These are phyloP conservation scores for Pseudotulostoma volvatum DNA, from an alignment of 495 filamentous ascomycete genomes.

Conservation along the genomic window DNA sequence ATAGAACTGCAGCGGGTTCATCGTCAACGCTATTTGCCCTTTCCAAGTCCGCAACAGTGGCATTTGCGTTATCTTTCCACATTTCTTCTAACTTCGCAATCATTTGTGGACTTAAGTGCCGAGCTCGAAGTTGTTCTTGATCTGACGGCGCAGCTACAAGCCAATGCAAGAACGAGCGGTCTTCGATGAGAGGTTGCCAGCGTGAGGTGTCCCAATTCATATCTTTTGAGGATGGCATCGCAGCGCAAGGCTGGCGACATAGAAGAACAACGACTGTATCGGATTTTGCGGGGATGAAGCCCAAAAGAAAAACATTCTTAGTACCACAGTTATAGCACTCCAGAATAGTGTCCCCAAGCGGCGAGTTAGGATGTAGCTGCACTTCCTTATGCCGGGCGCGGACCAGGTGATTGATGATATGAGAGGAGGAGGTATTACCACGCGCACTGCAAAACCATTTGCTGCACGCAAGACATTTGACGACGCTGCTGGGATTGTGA, in stretches of 20 bases:
- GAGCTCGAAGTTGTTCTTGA: conserved; percentile 86
- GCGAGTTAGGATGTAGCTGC: conserved; percentile 83
- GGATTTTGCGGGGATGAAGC: conserved; percentile 98
- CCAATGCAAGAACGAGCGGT: conserved; percentile 90
- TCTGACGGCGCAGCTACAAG: conserved; percentile 81
- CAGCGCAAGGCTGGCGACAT: conserved; percentile 89
- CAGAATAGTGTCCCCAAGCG: conserved; percentile 90
- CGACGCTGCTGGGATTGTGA: conserved; percentile 84
- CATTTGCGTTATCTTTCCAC: conserved; percentile 91
- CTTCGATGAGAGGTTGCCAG: conserved; percentile 95
- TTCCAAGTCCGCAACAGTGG: conserved; percentile 83
- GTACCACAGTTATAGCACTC: conserved; percentile 99
- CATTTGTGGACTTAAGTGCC: conserved; percentile 86
- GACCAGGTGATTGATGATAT: conserved; percentile 97
- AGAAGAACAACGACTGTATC: conserved; percentile 95
- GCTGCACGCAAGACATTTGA: conserved; percentile 86
- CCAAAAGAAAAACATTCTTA: conserved; percentile 98
- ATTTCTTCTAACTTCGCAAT: conserved; percentile 96
- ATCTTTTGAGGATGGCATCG: conserved; percentile 92
- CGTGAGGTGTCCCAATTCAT: conserved; percentile 99
- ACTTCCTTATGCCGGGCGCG: conserved; percentile 97
- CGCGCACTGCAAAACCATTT: conserved; percentile 99
- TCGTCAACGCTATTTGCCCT: conserved; percentile 89
- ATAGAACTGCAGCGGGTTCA: conserved; percentile 79
- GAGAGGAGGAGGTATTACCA: conserved; percentile 89